Percentiles rank a stretch among this genome's conserved stretches.
Conservation (phyloP, 192 early-diverging fungal species). For the Rhizophagus clarus region DNA sequence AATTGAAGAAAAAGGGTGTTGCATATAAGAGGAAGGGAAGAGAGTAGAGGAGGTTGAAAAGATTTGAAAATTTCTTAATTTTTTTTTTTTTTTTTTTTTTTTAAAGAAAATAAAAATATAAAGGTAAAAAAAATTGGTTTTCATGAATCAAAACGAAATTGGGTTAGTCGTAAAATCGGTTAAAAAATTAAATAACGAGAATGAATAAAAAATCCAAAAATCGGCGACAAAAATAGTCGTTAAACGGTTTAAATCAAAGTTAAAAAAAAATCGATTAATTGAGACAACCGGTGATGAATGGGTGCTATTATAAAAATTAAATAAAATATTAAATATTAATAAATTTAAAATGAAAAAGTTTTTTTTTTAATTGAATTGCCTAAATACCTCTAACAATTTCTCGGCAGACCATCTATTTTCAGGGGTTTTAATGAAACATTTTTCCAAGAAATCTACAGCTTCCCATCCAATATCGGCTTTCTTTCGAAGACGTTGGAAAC, state of each 20-base stretch:
- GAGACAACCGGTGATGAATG: not conserved
- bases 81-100: not conserved
- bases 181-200: not conserved
- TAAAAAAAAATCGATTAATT: not conserved
- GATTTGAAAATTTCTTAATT: not conserved
- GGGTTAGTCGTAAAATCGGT: too few relatives aligned
- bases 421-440: constrained; percentile 6
- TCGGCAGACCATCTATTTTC: constrained; percentile 28
- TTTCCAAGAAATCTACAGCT: constrained; percentile 23
- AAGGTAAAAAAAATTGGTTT: too few relatives aligned
- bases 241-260: not conserved
- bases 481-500: constrained; percentile 27
- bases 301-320: constrained; percentile 13
- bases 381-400: constrained; percentile 22
- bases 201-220: not conserved
- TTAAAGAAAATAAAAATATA: not conserved
- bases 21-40: too few relatives aligned
- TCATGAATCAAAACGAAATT: too few relatives aligned
- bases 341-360: not conserved
- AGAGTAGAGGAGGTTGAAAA: too few relatives aligned
- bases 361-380: not conserved
- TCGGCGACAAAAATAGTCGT: not conserved
- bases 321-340: not conserved
- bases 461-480: constrained; percentile 31
- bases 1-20: not conserved